Evolutionary conservation across 2,329 filamentous ascomycete species (phyloP).

Genomic region (Trichoderma citrinoviride): DNA sequence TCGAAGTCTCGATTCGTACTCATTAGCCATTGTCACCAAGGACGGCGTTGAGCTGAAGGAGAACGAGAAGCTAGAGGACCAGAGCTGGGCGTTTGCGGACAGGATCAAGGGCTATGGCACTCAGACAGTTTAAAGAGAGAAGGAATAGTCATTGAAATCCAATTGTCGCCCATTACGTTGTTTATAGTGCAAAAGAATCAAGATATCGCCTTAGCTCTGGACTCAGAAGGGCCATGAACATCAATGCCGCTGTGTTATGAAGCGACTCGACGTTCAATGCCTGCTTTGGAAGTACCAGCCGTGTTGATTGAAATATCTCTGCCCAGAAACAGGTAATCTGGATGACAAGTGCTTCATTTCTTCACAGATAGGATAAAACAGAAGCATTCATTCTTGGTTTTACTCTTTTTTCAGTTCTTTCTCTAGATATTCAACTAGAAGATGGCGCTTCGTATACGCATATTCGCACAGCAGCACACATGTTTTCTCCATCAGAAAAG

Average conservation of each 20-base stretch:
- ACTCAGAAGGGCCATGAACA: neutral
- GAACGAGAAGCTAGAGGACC: slow-evolving; percentile 83
- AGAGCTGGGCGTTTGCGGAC: slow-evolving; percentile 98
- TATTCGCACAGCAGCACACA: slow-evolving; percentile 6
- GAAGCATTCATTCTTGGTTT: neutral
- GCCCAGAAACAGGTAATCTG: neutral
- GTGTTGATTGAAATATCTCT: neutral
- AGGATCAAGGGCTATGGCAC: slow-evolving; percentile 93
- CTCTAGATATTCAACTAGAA: neutral
- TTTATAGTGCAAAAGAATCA: slow-evolving; percentile 1
- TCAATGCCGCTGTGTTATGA: too few relatives aligned
- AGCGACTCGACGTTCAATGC: too few relatives aligned
- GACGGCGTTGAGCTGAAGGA: slow-evolving; percentile 84
- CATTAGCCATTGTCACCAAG: slow-evolving; percentile 83
- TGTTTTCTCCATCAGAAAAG: neutral
- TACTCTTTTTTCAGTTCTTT: slow-evolving; percentile 4
- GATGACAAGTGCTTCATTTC: too few relatives aligned
- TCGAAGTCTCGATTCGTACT: slow-evolving; percentile 86
- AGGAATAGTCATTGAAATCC: neutral
- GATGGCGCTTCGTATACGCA: neutral
- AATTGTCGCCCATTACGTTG: neutral
- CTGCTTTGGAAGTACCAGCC: too few relatives aligned
- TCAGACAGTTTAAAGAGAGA: slow-evolving; percentile 58
- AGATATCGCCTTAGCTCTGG: neutral
- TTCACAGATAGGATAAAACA: neutral